phyloP scores from a whole-genome alignment of 768 basidiomycete species.

The Termitomyces sp. region DNA sequence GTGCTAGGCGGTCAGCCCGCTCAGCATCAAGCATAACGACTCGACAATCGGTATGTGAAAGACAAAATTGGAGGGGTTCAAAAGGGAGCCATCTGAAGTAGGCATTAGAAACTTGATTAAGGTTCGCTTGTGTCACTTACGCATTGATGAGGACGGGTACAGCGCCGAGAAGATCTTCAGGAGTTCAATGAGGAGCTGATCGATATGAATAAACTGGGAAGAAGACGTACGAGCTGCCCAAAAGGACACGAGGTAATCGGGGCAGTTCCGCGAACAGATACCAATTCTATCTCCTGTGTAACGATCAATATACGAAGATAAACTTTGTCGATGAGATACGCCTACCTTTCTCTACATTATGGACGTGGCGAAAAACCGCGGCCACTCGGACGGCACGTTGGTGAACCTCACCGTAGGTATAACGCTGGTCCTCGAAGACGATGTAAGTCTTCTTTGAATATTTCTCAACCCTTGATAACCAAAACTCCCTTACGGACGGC shows the following conservation, averaged over 20 bases:
- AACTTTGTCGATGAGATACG: neutral
- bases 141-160: constrained; percentile 57
- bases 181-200: neutral
- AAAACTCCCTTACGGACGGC: constrained; percentile 50
- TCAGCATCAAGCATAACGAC: constrained; percentile 56
- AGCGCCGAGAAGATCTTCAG: constrained; percentile 53
- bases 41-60: constrained; percentile 47
- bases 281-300: constrained; percentile 47
- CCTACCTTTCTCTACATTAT: constrained; percentile 46
- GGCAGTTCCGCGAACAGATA: constrained; percentile 59
- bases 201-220: constrained; percentile 2
- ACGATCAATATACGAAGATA: neutral
- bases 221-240: constrained; percentile 52
- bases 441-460: constrained; percentile 46
- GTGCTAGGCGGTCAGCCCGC: constrained; percentile 41
- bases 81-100: constrained; percentile 45
- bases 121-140: constrained; percentile 26
- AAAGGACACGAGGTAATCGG: constrained; percentile 54
- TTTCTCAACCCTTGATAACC: constrained; percentile 37
- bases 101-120: neutral
- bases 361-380: constrained; percentile 34
- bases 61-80: constrained; percentile 46
- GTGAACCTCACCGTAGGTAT: constrained; percentile 43
- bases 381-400: constrained; percentile 39
- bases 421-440: constrained; percentile 47